Evolutionary conservation across 2,329 filamentous ascomycete species (phyloP).

Genomic region (Emergomyces orientalis): DNA sequence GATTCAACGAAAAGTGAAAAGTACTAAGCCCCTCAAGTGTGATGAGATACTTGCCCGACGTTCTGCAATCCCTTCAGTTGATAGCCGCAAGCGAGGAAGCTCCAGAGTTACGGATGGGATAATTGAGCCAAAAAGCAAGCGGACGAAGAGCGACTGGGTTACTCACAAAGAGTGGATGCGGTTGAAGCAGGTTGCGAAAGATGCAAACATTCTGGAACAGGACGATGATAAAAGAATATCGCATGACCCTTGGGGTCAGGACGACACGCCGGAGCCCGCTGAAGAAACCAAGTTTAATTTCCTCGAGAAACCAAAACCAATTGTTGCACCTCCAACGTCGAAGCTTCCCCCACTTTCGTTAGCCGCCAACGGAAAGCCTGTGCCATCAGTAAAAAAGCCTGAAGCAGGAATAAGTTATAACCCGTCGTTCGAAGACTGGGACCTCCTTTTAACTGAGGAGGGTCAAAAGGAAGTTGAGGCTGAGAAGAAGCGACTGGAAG

Average conservation of each 20-base stretch:
- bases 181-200: slow-evolving; percentile 72
- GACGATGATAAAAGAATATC: slow-evolving; percentile 44
- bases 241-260: slow-evolving; percentile 71
- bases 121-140: slow-evolving; percentile 58
- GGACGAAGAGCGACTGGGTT: slow-evolving; percentile 67
- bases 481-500: slow-evolving; percentile 63
- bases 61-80: slow-evolving; percentile 70
- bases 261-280: slow-evolving; percentile 25
- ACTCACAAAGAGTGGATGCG: slow-evolving; percentile 74
- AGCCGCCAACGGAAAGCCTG: slow-evolving; percentile 66
- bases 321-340: slow-evolving; percentile 65
- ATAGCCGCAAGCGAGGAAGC: slow-evolving; percentile 61
- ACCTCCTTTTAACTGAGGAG: slow-evolving; percentile 62
- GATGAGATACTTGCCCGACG: slow-evolving; percentile 86
- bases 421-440: slow-evolving; percentile 77
- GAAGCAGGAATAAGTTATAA: slow-evolving; percentile 86
- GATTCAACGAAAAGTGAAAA: slow-evolving; percentile 55
- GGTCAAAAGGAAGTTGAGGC: slow-evolving; percentile 69
- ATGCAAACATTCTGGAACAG: slow-evolving; percentile 36
- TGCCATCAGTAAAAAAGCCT: slow-evolving; percentile 71
- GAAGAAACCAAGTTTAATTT: slow-evolving; percentile 54
- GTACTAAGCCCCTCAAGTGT: slow-evolving; percentile 70
- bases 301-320: slow-evolving; percentile 54
- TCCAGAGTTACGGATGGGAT: slow-evolving; percentile 64
- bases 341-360: slow-evolving; percentile 71